Conservation (phyloP, 2,329 filamentous ascomycete genomes). For the Rhynchosporium agropyri region DNA sequence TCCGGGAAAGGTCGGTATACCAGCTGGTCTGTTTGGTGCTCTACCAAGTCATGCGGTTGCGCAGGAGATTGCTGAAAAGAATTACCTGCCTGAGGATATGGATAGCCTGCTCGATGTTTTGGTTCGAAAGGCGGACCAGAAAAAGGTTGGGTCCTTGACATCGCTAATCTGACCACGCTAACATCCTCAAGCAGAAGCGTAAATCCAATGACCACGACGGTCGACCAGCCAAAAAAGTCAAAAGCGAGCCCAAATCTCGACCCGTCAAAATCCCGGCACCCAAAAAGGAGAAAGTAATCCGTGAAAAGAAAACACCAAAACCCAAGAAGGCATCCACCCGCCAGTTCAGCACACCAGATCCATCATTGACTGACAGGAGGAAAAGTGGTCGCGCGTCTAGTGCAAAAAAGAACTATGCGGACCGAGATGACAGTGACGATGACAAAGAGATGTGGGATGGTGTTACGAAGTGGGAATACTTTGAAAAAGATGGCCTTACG, state of each 20-base stretch:
- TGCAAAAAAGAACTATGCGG: constrained; percentile 43
- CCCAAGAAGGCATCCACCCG: constrained; percentile 33
- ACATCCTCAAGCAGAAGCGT: constrained; percentile 36
- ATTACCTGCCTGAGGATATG: constrained; percentile 75
- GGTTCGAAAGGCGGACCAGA: constrained; percentile 70
- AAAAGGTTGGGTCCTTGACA: constrained; percentile 46
- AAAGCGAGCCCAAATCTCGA: constrained; percentile 26
- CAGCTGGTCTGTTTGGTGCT: constrained; percentile 74
- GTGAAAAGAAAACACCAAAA: constrained; percentile 39
- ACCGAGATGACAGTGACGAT: constrained; percentile 47
- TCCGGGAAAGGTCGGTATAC: constrained; percentile 78
- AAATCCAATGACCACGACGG: constrained; percentile 36
- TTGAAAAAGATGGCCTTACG: constrained; percentile 43
- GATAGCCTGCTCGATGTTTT: constrained; percentile 67
- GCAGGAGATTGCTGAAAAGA: constrained; percentile 83
- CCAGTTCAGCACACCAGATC: constrained; percentile 24
- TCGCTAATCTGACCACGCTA: background rate
- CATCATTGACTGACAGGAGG: constrained; percentile 39
- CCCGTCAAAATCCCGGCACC: constrained; percentile 28
- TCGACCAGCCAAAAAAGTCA: constrained; percentile 28
- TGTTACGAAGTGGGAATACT: constrained; percentile 43
- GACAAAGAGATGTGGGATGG: constrained; percentile 45
- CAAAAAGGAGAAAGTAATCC: constrained; percentile 38
- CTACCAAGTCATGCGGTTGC: constrained; percentile 78
- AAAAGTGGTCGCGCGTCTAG: constrained; percentile 45